Base-by-base conservation (phyloP, 2,329 filamentous ascomycete genomes). In the Aureobasidium sp. region DNA sequence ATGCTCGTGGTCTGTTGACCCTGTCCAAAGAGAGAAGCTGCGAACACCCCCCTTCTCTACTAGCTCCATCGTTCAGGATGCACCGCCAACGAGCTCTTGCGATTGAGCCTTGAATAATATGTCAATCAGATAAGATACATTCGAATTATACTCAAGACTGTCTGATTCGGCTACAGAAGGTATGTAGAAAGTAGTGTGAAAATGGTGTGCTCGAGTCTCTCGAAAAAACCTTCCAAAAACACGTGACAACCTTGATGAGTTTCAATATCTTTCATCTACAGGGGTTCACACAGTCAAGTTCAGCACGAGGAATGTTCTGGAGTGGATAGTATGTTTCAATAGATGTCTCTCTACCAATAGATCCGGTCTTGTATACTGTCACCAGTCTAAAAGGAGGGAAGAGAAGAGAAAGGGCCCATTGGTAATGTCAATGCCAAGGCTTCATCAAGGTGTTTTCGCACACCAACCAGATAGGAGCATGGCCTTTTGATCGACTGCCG, bases 381-480 rank as follows among this genome's bases (percentile, higher is more conserved):
- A 12, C 27, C 5, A 27, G 5, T 7, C 1, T 23, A 1, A 6
- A 7, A 46, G 6, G 42, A 46, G 27, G 7, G 12, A 27, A 27
- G 42, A 46, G 23, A 3, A 23, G 42, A 46, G 23, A 8, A 8
- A 4, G n/a, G 23, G 6, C 2, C 3, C 42, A 46, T 46, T 46
- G 23, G 23, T 27, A 46, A 46, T 46, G 23, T 46, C 23, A 27
- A 41, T 26, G 52, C 52, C 52, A 56, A 56, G 52, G 26, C 37
- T 32, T 17, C 65, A 67, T 66, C 63, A 68, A 66, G 62, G 64
- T 66, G 63, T 39, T 56, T 23, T 36, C 41, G 41, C 41, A 36
- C 53, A 47, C 13, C 29, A 13, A 29, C 41, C 26, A 47, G 29
- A n/a, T 12, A 41, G 17, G 32, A 42, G 27, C 10, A 44, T 32